Conservation (phyloP, 2,329 filamentous ascomycete genomes). For the Emericellopsis cladophorae region DNA sequence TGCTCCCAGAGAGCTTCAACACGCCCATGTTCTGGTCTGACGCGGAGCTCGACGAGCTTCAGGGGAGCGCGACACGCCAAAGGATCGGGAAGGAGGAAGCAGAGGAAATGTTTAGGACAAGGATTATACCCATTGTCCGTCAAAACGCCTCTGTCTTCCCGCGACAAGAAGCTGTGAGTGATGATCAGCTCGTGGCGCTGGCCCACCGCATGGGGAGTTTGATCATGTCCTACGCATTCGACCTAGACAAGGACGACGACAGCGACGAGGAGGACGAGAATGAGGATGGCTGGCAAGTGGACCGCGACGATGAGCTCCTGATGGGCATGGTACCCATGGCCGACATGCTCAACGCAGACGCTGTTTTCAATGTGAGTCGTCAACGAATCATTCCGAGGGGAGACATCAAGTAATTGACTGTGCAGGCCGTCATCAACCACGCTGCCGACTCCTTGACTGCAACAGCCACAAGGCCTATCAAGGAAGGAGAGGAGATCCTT, state of each 20-base stretch:
- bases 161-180: slow-evolving; percentile 18
- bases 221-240: slow-evolving; percentile 90
- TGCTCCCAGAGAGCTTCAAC: slow-evolving; percentile 62
- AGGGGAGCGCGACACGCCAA: slow-evolving; percentile 61
- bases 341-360: slow-evolving; percentile 81
- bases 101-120: slow-evolving; percentile 51
- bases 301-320: slow-evolving; percentile 40
- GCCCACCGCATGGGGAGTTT: slow-evolving; percentile 76
- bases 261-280: slow-evolving; percentile 46
- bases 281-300: slow-evolving; percentile 52
- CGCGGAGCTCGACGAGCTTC: slow-evolving; percentile 56
- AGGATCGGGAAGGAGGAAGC: slow-evolving; percentile 68
- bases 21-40: slow-evolving; percentile 84
- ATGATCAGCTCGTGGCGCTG: slow-evolving; percentile 32
- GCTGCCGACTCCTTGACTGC: slow-evolving; percentile 50
- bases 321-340: slow-evolving; percentile 89
- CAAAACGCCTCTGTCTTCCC: slow-evolving; percentile 29
- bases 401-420: slow-evolving; percentile 1
- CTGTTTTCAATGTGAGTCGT: slow-evolving; percentile 61
- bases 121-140: slow-evolving; percentile 38
- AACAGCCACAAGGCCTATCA: slow-evolving; percentile 56
- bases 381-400: too few relatives aligned
- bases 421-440: slow-evolving; percentile 40
- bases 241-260: slow-evolving; percentile 50
- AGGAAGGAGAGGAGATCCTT: slow-evolving; percentile 62